Base-by-base conservation (phyloP, 257 asterid species). In the Lithospermum erythrorhizon region DNA sequence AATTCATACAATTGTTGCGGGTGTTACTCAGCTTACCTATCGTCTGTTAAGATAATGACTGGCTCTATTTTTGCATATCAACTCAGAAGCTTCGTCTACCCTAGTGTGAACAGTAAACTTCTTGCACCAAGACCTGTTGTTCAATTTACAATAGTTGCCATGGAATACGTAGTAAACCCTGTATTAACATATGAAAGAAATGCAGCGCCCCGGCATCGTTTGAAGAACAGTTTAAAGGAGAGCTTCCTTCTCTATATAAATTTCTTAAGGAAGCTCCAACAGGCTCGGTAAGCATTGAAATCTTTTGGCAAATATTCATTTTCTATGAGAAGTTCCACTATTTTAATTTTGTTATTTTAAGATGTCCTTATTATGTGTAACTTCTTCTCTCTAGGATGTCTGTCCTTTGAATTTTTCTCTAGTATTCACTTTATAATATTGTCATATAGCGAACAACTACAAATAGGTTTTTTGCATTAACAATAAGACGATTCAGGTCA, bases 141-240 rank as follows among this genome's bases (percentile, higher is more conserved):
- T 51, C 51, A 20, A 4, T 61, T 16, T 10, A 9, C 48, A 25
- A 14, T 0, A 9, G 37, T 47, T 35, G 18, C 29, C 48, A 32
- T 58, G 21, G 32, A 65, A 37, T 57, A 61, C 27, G 23, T 68
- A n/a, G 47, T 61, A 32, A 35, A 53, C 66, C 73, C 67, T 61
- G 59, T 58, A 70, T 53, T 65, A 51, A 55, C 68, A 35, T 37
- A 53, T 57, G 67, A 60, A 58, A 74, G 56, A 69, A 53, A 58
- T 72, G 62, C 83, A 91, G 98, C 61, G 93, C 98, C 6, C 95
- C 98, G n/a, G 75, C 95, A 55, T 82, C 98, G 51, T 91, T 88
- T 84, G 94, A 86, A 78, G 75, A 83, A 69, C 83, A 78, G 65
- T 82, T 91, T 59, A 76, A 66, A 78, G 79, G 73, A 71, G 90